A percentile compares a stretch with the other conserved stretches of the same genome.
These are phyloP conservation scores for Blastocystis sp. DNA, from an alignment of 352 stramenopile genomes.

Conservation along the genomic window DNA sequence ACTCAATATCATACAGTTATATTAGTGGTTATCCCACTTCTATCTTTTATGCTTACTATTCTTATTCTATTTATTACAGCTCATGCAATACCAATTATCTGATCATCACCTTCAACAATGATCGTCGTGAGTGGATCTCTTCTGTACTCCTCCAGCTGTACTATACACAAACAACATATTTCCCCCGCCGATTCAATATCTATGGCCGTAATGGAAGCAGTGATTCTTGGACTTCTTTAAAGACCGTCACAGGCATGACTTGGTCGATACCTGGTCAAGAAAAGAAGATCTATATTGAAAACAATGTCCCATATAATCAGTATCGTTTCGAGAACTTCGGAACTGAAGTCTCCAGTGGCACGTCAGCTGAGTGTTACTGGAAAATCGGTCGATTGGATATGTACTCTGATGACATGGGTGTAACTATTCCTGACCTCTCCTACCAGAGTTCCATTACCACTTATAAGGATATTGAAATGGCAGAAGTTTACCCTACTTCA, in stretches of 20 bases:
- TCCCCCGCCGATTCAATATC: neutral
- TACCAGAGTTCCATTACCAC: neutral
- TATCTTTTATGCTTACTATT: neutral
- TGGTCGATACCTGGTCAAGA: neutral
- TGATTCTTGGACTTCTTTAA: neutral
- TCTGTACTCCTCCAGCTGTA: neutral
- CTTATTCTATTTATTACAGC: neutral
- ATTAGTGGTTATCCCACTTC: neutral
- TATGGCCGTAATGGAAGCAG: neutral
- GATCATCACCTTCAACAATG: neutral
- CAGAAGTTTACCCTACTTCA: neutral
- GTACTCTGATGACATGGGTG: neutral
- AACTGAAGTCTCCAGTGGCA: neutral
- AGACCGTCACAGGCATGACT: neutral
- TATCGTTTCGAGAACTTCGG: constrained; percentile 35
- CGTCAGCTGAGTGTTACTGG: neutral
- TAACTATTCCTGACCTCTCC: neutral
- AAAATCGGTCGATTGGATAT: neutral
- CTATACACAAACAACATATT: constrained; percentile 4
- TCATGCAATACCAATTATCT: neutral
- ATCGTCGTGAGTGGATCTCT: constrained; percentile 33
- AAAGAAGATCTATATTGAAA: constrained; percentile 7
- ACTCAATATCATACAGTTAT: neutral
- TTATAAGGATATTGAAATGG: constrained; percentile 50
- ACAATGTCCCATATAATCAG: constrained; percentile 43